phyloP scores from a whole-genome alignment of 805 yeast species.

The Yarrowia sp. region DNA sequence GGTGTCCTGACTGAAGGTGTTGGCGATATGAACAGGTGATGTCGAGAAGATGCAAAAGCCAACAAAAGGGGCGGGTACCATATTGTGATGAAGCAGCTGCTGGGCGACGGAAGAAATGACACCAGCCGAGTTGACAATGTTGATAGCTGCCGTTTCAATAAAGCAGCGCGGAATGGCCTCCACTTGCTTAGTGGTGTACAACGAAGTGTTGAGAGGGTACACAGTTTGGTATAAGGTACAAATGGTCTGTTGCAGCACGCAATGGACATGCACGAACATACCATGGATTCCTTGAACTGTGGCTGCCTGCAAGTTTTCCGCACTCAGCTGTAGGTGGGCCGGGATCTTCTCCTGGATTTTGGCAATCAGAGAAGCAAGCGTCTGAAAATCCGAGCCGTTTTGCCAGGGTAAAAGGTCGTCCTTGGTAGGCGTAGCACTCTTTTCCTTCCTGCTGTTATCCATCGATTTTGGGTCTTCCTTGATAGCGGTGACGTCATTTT shows the following conservation, averaged over 20 bases:
- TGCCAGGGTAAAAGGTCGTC: conserved; percentile 38
- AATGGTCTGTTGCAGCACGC: conserved; percentile 46
- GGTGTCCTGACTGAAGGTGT: conserved; percentile 48
- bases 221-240: conserved; percentile 49
- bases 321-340: conserved; percentile 5
- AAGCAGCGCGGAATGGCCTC: conserved; percentile 46
- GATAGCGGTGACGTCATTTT: conserved; percentile 44
- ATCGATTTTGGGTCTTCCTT: conserved; percentile 1
- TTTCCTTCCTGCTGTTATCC: neutral
- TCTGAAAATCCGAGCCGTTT: conserved; percentile 44
- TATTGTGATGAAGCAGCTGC: conserved; percentile 46
- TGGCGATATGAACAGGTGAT: conserved; percentile 50
- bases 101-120: conserved; percentile 47
- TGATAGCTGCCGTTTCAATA: conserved; percentile 47
- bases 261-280: conserved; percentile 49
- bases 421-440: conserved; percentile 7
- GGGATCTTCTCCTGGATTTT: conserved; percentile 39
- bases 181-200: conserved; percentile 1
- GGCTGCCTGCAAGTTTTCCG: conserved; percentile 26
- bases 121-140: conserved; percentile 49
- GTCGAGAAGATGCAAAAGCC: conserved; percentile 50
- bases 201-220: conserved; percentile 46
- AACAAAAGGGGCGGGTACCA: conserved; percentile 50
- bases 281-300: conserved; percentile 41
- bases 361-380: conserved; percentile 1